Percentiles rank a stretch among this genome's conserved stretches.
phyloP scores from a whole-genome alignment of 2,329 filamentous ascomycete genomes.

The Xylaria sp. region DNA sequence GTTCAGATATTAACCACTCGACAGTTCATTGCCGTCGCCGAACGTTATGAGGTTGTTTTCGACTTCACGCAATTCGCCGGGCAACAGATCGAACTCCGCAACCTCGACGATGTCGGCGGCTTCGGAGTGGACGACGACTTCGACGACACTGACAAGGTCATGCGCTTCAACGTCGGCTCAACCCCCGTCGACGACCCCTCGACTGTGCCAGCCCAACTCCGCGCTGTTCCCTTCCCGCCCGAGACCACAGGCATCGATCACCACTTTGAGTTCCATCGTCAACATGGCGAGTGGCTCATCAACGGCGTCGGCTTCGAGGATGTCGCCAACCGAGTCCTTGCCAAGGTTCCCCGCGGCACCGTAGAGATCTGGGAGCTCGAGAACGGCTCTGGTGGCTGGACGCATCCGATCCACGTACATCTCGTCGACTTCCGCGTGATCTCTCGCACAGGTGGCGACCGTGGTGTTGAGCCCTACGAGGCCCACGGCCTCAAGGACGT shows the following conservation, averaged over 20 bases:
- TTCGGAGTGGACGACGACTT: conserved; percentile 61
- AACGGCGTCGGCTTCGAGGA: conserved; percentile 61
- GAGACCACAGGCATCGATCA: conserved; percentile 53
- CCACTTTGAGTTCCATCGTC: conserved; percentile 58
- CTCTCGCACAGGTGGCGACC: conserved; percentile 56
- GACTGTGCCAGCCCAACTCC: conserved; percentile 50
- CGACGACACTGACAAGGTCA: conserved; percentile 61
- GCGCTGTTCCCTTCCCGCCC: conserved; percentile 53
- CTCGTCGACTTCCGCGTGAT: conserved; percentile 67
- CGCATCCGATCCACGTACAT: conserved; percentile 67
- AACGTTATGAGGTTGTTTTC: conserved; percentile 67
- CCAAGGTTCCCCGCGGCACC: conserved; percentile 57
- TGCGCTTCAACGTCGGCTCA: conserved; percentile 61
- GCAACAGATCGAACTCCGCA: conserved; percentile 57
- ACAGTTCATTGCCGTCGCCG: conserved; percentile 60
- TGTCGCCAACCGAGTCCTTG: conserved; percentile 59
- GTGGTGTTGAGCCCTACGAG: conserved; percentile 62
- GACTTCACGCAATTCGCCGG: conserved; percentile 63
- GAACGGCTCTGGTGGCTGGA: conserved; percentile 61
- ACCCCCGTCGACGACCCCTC: conserved; percentile 51
- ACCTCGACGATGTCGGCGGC: conserved; percentile 47
- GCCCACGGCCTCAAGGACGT: conserved; percentile 66
- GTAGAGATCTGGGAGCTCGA: conserved; percentile 61
- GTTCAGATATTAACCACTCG: conserved; percentile 48
- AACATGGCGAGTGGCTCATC: conserved; percentile 60